These are phyloP conservation scores for Tylopilus sp. DNA, from an alignment of 768 basidiomycete genomes.

Conservation along the genomic window DNA sequence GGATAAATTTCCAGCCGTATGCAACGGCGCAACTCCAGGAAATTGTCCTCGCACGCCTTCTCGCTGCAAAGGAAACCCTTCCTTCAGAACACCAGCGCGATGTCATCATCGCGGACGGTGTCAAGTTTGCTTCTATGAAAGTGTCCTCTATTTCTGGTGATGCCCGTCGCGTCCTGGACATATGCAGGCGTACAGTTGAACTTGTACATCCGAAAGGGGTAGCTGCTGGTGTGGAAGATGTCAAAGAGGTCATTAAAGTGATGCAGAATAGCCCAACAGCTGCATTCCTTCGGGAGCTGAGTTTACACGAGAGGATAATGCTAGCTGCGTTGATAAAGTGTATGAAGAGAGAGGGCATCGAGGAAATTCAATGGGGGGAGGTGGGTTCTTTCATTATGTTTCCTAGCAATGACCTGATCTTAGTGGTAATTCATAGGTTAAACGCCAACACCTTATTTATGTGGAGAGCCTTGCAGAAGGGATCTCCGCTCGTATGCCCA, in stretches of 20 bases:
- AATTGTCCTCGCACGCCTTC: slow-evolving; percentile 83
- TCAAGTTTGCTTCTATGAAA: slow-evolving; percentile 81
- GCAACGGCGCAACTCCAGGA: slow-evolving; percentile 70
- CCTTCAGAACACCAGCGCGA: slow-evolving; percentile 42
- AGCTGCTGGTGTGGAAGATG: slow-evolving; percentile 65
- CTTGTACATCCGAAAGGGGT: slow-evolving; percentile 51
- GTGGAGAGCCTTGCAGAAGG: slow-evolving; percentile 57
- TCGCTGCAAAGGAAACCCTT: slow-evolving; percentile 51
- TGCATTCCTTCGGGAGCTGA: slow-evolving; percentile 75
- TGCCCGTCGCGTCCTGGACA: slow-evolving; percentile 88
- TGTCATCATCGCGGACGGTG: slow-evolving; percentile 64
- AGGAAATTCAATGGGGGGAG: slow-evolving; percentile 84
- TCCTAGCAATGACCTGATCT: not conserved
- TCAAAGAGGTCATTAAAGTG: slow-evolving; percentile 72
- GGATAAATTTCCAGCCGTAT: slow-evolving; percentile 93
- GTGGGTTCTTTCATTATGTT: slow-evolving; percentile 37
- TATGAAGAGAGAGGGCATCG: slow-evolving; percentile 77
- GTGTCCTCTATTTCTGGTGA: slow-evolving; percentile 86
- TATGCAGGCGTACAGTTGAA: slow-evolving; percentile 90
- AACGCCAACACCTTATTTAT: slow-evolving; percentile 73
- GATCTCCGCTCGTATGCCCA: slow-evolving; percentile 59
- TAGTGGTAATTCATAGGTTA: slow-evolving; percentile 44
- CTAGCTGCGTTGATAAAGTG: slow-evolving; percentile 80
- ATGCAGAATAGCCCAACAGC: slow-evolving; percentile 93
- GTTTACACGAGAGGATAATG: slow-evolving; percentile 87